Conservation (phyloP, 2,329 filamentous ascomycete genomes). For the Fusarium sambucinum region DNA sequence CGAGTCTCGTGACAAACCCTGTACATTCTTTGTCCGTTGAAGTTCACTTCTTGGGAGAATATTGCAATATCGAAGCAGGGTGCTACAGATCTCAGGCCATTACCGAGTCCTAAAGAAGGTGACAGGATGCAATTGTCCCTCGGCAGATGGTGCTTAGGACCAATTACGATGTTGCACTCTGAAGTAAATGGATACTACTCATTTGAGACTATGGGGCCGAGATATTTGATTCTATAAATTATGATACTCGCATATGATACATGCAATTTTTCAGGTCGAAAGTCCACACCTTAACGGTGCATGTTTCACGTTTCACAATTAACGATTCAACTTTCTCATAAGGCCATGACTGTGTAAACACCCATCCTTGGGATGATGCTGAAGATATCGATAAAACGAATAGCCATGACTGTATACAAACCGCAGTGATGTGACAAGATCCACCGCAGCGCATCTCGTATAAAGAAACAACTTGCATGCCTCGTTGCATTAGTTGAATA, state of each 20-base stretch:
- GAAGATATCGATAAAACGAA: not conserved
- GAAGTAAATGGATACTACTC: not conserved
- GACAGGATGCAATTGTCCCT: not conserved
- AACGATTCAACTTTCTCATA: not conserved
- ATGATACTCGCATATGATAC: not conserved
- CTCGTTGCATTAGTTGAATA: not conserved
- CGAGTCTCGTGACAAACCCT: not conserved
- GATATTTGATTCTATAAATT: not conserved
- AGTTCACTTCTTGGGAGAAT: not conserved
- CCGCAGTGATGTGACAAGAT: not conserved
- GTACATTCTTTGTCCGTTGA: not conserved
- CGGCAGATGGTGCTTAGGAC: not conserved
- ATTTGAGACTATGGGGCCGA: not conserved
- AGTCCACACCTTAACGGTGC: not conserved
- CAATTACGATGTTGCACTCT: not conserved
- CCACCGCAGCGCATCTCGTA: not conserved
- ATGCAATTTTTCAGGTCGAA: not conserved
- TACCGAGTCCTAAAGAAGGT: not conserved
- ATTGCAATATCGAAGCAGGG: not conserved
- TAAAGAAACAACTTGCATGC: not conserved
- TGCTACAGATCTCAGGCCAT: not conserved
- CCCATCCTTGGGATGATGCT: not conserved
- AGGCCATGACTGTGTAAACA: not conserved
- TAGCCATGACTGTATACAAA: not conserved
- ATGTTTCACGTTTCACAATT: conserved; percentile 2